Conservation (phyloP, 176 grass and related monocot species). For the Oryza brachyantha region DNA sequence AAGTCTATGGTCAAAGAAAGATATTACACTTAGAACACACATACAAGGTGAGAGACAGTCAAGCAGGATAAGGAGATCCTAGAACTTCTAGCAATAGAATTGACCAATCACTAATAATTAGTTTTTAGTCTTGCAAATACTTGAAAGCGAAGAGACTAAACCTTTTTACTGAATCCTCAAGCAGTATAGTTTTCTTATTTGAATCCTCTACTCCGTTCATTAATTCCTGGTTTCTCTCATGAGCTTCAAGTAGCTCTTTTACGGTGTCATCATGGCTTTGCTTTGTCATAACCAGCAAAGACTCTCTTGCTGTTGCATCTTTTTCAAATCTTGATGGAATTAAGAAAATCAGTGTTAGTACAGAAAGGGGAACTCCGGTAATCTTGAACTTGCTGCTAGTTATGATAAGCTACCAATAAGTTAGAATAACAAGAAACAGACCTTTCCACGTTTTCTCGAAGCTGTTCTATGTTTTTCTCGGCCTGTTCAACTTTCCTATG, state of each 20-base stretch:
- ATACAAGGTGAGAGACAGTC: background rate
- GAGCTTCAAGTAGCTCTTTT: slow-evolving; percentile 40
- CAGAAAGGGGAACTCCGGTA: slow-evolving; percentile 26
- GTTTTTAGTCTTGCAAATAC: slow-evolving; percentile 27
- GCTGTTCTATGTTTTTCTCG: slow-evolving; percentile 44
- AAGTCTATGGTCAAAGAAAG: slow-evolving; percentile 55
- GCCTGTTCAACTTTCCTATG: slow-evolving; percentile 43
- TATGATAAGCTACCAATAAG: slow-evolving; percentile 25
- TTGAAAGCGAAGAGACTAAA: slow-evolving; percentile 28
- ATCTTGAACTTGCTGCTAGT: slow-evolving; percentile 29
- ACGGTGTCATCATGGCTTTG: slow-evolving; percentile 46
- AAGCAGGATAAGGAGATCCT: background rate
- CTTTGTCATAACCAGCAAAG: slow-evolving; percentile 41
- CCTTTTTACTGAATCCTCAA: slow-evolving; percentile 60
- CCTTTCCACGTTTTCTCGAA: slow-evolving; percentile 58
- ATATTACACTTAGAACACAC: slow-evolving; percentile 8
- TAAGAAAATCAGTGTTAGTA: slow-evolving; percentile 28
- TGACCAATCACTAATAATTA: slow-evolving; percentile 5
- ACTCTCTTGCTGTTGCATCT: slow-evolving; percentile 41
- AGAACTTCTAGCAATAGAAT: slow-evolving; percentile 15
- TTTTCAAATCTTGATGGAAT: slow-evolving; percentile 57
- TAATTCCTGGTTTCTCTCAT: slow-evolving; percentile 39
- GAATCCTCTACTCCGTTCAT: slow-evolving; percentile 35
- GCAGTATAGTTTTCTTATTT: slow-evolving; percentile 43
- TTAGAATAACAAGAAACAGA: slow-evolving; percentile 35